Evolutionary conservation across 1,139 yeast species (phyloP), one percentile per base, ranked within the genome.

Genomic region (Zygoascus meyerae): DNA sequence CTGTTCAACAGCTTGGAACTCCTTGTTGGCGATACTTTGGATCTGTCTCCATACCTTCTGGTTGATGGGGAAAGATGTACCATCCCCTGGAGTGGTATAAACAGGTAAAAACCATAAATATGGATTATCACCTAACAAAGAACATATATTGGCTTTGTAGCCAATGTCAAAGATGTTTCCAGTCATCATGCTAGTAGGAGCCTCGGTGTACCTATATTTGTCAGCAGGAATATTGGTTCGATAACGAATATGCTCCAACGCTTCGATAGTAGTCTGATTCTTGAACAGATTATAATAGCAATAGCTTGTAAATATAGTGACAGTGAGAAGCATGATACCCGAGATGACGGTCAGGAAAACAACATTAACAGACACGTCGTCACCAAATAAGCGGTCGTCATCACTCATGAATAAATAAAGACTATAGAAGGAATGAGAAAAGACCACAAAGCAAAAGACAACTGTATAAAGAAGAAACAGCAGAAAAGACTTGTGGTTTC

Each of bases 141-240:
- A 72, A 15, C 62, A 54, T 83, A 90, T 81, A 62, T 92, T 92
- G 5, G 57, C 60, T 26, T 58, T 60, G 47, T 58, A 61, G 1
- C 97, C 97, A 36, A 92, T 60, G 63, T 90, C 87, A 63, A 80
- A 92, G 3, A 86, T 72, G 63, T 92, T 86, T 2, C 82, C 84
- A 12, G 74, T 56, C 9, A 69, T 62, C 28, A 62, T 56, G 5
- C 74, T 62, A 28, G 64, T 56, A 7, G 75, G 75, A 31, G 70
- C 64, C 46, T 63, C 63, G 29, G 73, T 57, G 56, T 66, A 68
- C 40, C 70, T 56, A 56, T 66, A 71, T 4, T 65, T 55, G 14
- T 74, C 72, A 16, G 74, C 66, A 10, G 57, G 49, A 7, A 72
- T 56, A 8, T 70, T 71, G 26, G 78, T 70, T 48, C 74, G 68